Percentiles rank a stretch among this genome's conserved stretches.
phyloP scores from a whole-genome alignment of 2,329 filamentous ascomycete genomes.

The Dactylellina leptospora region DNA sequence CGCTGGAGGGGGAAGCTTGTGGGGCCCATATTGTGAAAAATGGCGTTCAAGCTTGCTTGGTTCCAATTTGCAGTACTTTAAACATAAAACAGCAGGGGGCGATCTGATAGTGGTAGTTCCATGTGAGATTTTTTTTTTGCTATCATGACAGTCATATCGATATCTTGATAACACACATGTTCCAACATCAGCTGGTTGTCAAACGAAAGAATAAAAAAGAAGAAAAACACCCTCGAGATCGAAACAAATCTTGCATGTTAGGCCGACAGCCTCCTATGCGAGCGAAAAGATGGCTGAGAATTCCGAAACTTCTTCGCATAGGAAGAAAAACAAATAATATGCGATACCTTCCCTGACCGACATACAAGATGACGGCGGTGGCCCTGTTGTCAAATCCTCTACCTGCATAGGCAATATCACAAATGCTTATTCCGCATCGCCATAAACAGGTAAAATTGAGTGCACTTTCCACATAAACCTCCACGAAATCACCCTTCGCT shows the following conservation, averaged over 20 bases:
- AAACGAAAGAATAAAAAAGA: background rate
- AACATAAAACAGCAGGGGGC: background rate
- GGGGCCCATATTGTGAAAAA: background rate
- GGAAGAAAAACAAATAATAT: conserved; percentile 5
- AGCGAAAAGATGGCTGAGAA: background rate
- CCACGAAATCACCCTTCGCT: background rate
- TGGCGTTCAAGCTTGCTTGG: background rate
- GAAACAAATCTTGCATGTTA: conserved; percentile 7
- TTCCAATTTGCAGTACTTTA: background rate
- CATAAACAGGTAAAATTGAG: background rate
- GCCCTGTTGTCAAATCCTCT: too few relatives aligned
- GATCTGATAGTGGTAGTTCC: too few relatives aligned
- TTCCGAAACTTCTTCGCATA: conserved; percentile 12
- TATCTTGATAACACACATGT: background rate
- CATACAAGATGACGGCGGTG: too few relatives aligned
- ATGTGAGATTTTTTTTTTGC: background rate
- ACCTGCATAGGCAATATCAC: too few relatives aligned
- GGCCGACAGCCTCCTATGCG: background rate
- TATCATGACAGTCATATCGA: background rate
- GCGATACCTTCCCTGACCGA: background rate
- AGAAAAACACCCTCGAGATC: too few relatives aligned
- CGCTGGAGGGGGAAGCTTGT: conserved; percentile 1
- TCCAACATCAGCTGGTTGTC: background rate
- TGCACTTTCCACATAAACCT: too few relatives aligned
- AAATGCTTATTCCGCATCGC: background rate